phyloP scores from a whole-genome alignment of 345 rosid genomes.

The Salix caprea region DNA sequence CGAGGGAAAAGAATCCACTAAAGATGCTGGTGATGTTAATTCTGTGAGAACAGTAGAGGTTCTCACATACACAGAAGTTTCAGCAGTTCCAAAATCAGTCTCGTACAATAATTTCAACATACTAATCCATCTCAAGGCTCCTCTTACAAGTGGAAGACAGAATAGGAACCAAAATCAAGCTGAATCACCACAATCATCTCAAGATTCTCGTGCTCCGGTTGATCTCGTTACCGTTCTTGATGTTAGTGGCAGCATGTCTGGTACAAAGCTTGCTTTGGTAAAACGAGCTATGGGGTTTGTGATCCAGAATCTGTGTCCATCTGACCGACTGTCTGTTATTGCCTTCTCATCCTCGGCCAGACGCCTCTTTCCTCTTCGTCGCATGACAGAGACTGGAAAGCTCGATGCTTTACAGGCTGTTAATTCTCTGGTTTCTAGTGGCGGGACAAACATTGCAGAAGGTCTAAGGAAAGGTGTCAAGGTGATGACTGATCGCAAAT shows the following conservation, averaged over 20 bases:
- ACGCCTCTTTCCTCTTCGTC: constrained; percentile 32
- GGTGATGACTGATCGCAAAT: constrained; percentile 32
- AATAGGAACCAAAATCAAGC: constrained; percentile 3
- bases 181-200: constrained; percentile 7
- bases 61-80: constrained; percentile 21
- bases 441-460: constrained; percentile 41
- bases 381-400: constrained; percentile 32
- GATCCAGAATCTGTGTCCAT: constrained; percentile 33
- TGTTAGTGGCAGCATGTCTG: constrained; percentile 42
- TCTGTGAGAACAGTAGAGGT: constrained; percentile 39
- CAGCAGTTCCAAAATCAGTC: constrained; percentile 16
- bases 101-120: constrained; percentile 15
- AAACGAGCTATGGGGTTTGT: constrained; percentile 43
- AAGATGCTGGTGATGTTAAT: constrained; percentile 5
- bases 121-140: constrained; percentile 25
- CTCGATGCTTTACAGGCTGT: constrained; percentile 30
- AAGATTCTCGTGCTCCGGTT: constrained; percentile 29
- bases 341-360: constrained; percentile 37
- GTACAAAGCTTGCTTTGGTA: constrained; percentile 34
- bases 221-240: constrained; percentile 45
- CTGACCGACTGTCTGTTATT: constrained; percentile 37
- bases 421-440: constrained; percentile 30
- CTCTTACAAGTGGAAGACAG: constrained; percentile 3
- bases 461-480: constrained; percentile 37
- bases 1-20: background rate